These are phyloP conservation scores for Fusarium sambucinum DNA, from an alignment of 2,329 filamentous ascomycete species.

Conservation along the genomic window DNA sequence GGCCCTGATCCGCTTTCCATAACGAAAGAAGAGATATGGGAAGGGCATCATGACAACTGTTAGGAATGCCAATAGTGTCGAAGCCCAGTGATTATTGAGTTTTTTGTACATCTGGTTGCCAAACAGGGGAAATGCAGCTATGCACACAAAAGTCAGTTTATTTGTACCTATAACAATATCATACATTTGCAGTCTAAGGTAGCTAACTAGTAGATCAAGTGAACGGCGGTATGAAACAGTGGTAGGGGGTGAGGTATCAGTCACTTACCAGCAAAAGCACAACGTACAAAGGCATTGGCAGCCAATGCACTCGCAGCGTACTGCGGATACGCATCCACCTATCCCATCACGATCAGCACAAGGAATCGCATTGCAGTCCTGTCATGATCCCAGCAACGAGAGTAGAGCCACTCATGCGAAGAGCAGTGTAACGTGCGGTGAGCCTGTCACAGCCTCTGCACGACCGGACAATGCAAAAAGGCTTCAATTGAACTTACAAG, in stretches of 20 bases:
- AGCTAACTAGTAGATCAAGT: constrained; percentile 4
- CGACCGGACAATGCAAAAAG: background rate
- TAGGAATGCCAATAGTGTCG: constrained; percentile 70
- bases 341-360: constrained; percentile 34
- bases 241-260: background rate
- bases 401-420: constrained; percentile 1
- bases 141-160: background rate
- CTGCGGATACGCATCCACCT: constrained; percentile 80
- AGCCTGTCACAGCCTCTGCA: constrained; percentile 23
- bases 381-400: constrained; percentile 15
- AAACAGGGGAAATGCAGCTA: constrained; percentile 81
- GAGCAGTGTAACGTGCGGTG: constrained; percentile 27
- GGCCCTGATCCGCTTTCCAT: constrained; percentile 68
- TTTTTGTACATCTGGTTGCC: constrained; percentile 78
- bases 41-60: constrained; percentile 73
- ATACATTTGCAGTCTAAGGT: background rate
- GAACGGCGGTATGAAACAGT: constrained; percentile 12
- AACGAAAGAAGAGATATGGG: constrained; percentile 72
- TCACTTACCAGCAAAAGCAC: constrained; percentile 75
- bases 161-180: background rate
- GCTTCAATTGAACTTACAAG: constrained; percentile 67
- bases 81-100: constrained; percentile 78
- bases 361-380: background rate
- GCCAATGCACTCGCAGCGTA: constrained; percentile 84
- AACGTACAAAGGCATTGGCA: constrained; percentile 84